A percentile compares a stretch with the other conserved stretches of the same genome.
Evolutionary conservation across 2,329 filamentous ascomycete genomes (phyloP).

Genomic region (Ophiosphaerella narmari): DNA sequence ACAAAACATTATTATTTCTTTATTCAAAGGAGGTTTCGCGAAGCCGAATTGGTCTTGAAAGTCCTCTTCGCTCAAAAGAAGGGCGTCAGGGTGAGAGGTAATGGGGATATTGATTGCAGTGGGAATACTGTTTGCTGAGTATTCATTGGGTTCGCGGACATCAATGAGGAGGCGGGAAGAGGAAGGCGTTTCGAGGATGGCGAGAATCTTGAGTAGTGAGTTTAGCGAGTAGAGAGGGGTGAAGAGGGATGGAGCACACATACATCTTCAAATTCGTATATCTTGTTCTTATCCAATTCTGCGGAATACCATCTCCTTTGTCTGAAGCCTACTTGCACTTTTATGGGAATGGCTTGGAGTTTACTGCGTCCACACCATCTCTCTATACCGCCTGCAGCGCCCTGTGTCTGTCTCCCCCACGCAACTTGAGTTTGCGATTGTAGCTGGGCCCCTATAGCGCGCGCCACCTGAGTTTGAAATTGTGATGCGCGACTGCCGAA

Average conservation of each 20-base stretch:
- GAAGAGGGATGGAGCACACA: slow-evolving; percentile 1
- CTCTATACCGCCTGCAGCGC: not conserved
- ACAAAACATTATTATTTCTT: slow-evolving; percentile 76
- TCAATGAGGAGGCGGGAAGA: slow-evolving; percentile 54
- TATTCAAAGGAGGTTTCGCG: slow-evolving; percentile 30
- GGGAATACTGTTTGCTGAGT: slow-evolving; percentile 71
- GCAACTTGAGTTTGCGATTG: not conserved
- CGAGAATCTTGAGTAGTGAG: slow-evolving; percentile 33
- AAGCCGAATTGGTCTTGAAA: slow-evolving; percentile 85
- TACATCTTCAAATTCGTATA: slow-evolving; percentile 49
- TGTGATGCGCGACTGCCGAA: slow-evolving; percentile 10
- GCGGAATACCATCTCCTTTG: slow-evolving; percentile 44
- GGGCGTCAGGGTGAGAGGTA: slow-evolving; percentile 73
- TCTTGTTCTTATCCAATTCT: slow-evolving; percentile 31
- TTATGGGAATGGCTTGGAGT: slow-evolving; percentile 1
- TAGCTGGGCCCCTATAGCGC: slow-evolving; percentile 9
- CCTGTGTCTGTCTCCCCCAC: not conserved
- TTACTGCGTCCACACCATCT: not conserved
- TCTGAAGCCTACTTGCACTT: not conserved
- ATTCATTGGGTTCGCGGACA: slow-evolving; percentile 74
- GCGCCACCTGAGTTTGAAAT: slow-evolving; percentile 8
- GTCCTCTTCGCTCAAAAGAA: slow-evolving; percentile 75
- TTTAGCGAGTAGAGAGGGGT: not conserved
- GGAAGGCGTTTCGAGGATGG: slow-evolving; percentile 35
- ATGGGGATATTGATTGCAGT: slow-evolving; percentile 83